A percentile compares a stretch with the other conserved stretches of the same genome.
These are phyloP conservation scores for Fusarium cyanostomum DNA, from an alignment of 2,329 filamentous ascomycete genomes.

Conservation along the genomic window DNA sequence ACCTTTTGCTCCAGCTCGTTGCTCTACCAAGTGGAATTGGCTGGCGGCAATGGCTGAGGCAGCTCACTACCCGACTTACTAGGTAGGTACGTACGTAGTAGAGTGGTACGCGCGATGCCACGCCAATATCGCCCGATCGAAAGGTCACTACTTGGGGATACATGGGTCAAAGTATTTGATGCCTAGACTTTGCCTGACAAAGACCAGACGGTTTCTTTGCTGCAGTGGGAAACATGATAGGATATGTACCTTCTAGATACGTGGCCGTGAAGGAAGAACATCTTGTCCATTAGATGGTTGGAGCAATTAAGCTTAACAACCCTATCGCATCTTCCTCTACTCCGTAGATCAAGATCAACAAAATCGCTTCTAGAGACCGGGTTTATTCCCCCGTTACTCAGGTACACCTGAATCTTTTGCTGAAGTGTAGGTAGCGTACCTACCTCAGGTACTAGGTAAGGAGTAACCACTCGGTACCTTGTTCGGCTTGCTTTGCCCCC, in stretches of 20 bases:
- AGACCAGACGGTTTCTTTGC: slow-evolving; percentile 1
- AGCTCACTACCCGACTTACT: neutral
- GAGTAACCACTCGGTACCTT: slow-evolving; percentile 1
- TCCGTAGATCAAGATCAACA: slow-evolving; percentile 10
- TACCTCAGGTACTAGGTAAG: too few relatives aligned
- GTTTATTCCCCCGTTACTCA: slow-evolving; percentile 13
- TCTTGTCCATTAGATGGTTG: neutral
- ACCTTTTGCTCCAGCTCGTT: neutral
- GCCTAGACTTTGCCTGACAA: neutral
- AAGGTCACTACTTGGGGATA: slow-evolving; percentile 17
- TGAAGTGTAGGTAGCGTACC: slow-evolving; percentile 15
- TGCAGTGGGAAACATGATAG: slow-evolving; percentile 4
- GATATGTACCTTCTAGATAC: neutral
- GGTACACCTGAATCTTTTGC: slow-evolving; percentile 26
- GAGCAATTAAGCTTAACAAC: neutral
- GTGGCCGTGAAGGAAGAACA: neutral
- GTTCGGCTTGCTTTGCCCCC: slow-evolving; percentile 2
- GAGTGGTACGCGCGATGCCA: slow-evolving; percentile 21
- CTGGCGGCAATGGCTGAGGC: slow-evolving; percentile 4
- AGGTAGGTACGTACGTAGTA: neutral
- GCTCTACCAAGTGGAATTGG: slow-evolving; percentile 3
- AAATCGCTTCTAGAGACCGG: slow-evolving; percentile 3
- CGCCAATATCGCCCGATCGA: neutral
- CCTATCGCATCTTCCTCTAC: neutral
- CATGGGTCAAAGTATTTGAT: slow-evolving; percentile 6